Percentiles rank a stretch among this genome's conserved stretches.
Conservation (phyloP, 2,329 filamentous ascomycete species). For the Sphaerulina vaccinii region DNA sequence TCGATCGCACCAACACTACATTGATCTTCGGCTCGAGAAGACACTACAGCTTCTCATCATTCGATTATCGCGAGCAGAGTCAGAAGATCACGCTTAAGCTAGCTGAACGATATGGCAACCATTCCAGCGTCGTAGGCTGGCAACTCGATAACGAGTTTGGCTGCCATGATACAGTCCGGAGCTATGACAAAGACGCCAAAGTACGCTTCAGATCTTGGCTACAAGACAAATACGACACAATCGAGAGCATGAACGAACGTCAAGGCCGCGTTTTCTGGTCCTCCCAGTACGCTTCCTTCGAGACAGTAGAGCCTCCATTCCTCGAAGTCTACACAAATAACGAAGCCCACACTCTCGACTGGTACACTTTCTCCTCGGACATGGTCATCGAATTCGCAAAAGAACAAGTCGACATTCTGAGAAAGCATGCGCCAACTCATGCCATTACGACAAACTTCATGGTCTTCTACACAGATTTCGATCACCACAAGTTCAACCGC, state of each 20-base stretch:
- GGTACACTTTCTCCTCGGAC: slow-evolving; percentile 30
- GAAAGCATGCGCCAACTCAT: slow-evolving; percentile 23
- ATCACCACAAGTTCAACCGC: slow-evolving; percentile 28
- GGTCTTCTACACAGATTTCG: slow-evolving; percentile 28
- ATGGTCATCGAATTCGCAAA: slow-evolving; percentile 31
- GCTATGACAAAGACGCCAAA: slow-evolving; percentile 29
- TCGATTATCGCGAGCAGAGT: slow-evolving; percentile 27
- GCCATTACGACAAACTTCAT: slow-evolving; percentile 29
- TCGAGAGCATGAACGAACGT: slow-evolving; percentile 28
- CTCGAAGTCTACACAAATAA: slow-evolving; percentile 30
- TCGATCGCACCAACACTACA: slow-evolving; percentile 27
- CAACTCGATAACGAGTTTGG: slow-evolving; percentile 32
- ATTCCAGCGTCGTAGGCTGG: slow-evolving; percentile 24
- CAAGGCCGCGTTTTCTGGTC: slow-evolving; percentile 32
- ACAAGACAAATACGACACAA: slow-evolving; percentile 27
- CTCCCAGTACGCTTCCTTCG: slow-evolving; percentile 27
- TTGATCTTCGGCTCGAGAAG: slow-evolving; percentile 26
- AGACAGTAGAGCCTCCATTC: slow-evolving; percentile 27
- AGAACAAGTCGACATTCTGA: slow-evolving; percentile 25
- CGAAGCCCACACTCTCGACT: slow-evolving; percentile 29
- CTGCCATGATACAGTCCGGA: slow-evolving; percentile 29
- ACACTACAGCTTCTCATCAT: slow-evolving; percentile 30
- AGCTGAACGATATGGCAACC: slow-evolving; percentile 28
- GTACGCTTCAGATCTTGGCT: slow-evolving; percentile 28
- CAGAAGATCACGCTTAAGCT: slow-evolving; percentile 28